Percentiles rank a stretch among this genome's conserved stretches.
These are phyloP conservation scores for Sphagnum fallax DNA, from an alignment of 228 moss, liverwort and hornwort genomes.

Conservation along the genomic window DNA sequence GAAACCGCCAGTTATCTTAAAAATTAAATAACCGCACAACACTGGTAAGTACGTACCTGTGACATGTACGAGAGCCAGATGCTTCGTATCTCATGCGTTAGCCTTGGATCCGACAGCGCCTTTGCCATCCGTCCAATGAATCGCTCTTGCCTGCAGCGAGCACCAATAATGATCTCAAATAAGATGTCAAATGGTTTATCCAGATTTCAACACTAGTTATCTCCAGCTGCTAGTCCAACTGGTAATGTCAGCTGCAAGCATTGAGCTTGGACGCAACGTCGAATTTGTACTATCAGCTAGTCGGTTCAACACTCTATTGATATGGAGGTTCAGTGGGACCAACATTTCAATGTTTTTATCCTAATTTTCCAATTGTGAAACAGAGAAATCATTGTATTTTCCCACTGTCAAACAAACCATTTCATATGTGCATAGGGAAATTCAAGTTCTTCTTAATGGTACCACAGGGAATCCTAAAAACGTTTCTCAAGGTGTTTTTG, in stretches of 20 bases:
- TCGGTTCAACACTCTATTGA: no score
- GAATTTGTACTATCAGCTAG: not conserved
- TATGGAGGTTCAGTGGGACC: no score
- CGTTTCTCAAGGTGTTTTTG: no score
- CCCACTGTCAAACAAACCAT: not conserved
- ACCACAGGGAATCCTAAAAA: no score
- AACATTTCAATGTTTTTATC: no score
- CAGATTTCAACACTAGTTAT: not conserved
- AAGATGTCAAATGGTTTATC: no score
- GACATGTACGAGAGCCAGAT: conserved; percentile 49
- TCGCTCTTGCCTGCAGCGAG: conserved; percentile 41
- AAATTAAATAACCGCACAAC: no score
- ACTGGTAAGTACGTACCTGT: conserved; percentile 17
- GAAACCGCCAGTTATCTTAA: no score
- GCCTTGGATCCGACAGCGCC: conserved; percentile 38
- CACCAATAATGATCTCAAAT: not conserved
- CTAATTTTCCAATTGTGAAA: no score
- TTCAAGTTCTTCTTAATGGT: not conserved
- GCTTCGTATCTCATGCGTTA: conserved; percentile 53
- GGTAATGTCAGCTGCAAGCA: not conserved
- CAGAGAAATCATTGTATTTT: no score
- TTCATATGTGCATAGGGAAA: not conserved
- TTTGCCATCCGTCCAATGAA: conserved; percentile 41
- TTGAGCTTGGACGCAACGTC: not conserved
- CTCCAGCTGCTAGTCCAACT: not conserved